Percentiles rank a stretch among this genome's conserved stretches.
Conservation (phyloP, 2,329 filamentous ascomycete genomes). For the Fusarium nelsonii region DNA sequence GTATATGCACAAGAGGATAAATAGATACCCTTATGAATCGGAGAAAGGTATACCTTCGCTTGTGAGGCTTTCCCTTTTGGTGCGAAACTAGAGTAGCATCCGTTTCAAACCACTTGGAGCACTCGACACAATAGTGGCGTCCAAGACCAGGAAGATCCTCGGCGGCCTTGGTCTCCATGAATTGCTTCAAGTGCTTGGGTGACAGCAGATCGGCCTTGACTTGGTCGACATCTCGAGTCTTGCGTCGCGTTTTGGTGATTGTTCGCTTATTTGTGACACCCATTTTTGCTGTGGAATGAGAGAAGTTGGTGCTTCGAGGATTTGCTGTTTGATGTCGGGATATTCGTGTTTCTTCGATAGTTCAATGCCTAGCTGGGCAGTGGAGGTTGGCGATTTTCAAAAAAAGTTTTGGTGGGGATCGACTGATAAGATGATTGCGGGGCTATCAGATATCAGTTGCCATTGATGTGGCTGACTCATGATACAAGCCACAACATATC, state of each 20-base stretch:
- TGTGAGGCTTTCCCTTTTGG: slow-evolving; percentile 90
- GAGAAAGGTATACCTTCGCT: slow-evolving; percentile 71
- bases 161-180: slow-evolving; percentile 80
- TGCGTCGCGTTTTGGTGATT: slow-evolving; percentile 80
- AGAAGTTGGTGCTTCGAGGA: background rate
- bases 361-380: slow-evolving; percentile 11
- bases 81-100: slow-evolving; percentile 81
- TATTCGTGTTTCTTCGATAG: slow-evolving; percentile 9
- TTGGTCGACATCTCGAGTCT: slow-evolving; percentile 91
- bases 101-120: slow-evolving; percentile 95
- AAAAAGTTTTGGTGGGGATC: slow-evolving; percentile 44
- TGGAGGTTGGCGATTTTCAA: slow-evolving; percentile 40
- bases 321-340: background rate
- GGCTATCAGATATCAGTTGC: background rate
- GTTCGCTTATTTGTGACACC: slow-evolving; percentile 75
- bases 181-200: slow-evolving; percentile 82
- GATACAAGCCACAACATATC: background rate
- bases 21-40: slow-evolving; percentile 20
- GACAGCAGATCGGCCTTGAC: slow-evolving; percentile 85
- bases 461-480: background rate
- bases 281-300: slow-evolving; percentile 60
- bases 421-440: slow-evolving; percentile 18
- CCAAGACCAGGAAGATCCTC: slow-evolving; percentile 93
- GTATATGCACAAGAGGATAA: slow-evolving; percentile 23
- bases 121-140: slow-evolving; percentile 88